Evolutionary conservation across 2,329 filamentous ascomycete genomes (phyloP), one percentile per base, ranked within the genome.

Genomic region (Verticillium dahliae): DNA sequence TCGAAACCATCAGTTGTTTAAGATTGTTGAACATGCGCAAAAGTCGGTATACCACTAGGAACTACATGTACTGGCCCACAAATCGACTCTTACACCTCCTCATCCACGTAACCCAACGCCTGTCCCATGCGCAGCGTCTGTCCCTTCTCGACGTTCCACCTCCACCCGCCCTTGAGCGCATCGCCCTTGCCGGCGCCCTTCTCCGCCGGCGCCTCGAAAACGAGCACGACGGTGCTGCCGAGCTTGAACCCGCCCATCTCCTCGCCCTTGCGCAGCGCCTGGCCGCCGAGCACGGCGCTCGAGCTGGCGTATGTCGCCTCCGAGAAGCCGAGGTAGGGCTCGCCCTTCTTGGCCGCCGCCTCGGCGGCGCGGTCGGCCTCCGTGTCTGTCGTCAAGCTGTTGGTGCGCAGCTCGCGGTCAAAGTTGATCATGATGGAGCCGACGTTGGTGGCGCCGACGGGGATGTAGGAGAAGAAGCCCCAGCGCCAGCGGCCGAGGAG

Each of bases 211-310:
- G 95, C 95, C 77, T 99, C 96, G 72, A 99, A 99, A 0, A 99
- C 92, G 59, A 99, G 80, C 45, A 99, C 95, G 67, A 99, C 88
- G 1, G 94, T 97, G 73, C 92, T 97, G 22, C 95, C 95, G 3
- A 99, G 82, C 78, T 96, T 92, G 78, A 99, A 99, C 0, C 95
- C 96, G 60, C 95, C 95, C 92, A 99, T 98, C 76, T 99, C 95
- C 72, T 98, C 94, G 39, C 95, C 95, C 55, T 90, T 84, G 65
- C 88, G 85, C 61, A 99, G 78, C 1, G 94, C 90, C 72, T 98
- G 88, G 2, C 96, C 95, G 22, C 86, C 86, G 0, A 99, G 81
- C 2, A 97, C 84, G 3, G 81, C 77, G 69, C 90, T 96, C 1
- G 94, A 91, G 15, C 81, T 82, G 56, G 85, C 85, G 71, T 99